These are phyloP conservation scores for Leishmania amazonensis DNA, from an alignment of 208 protist species.

Conservation along the genomic window DNA sequence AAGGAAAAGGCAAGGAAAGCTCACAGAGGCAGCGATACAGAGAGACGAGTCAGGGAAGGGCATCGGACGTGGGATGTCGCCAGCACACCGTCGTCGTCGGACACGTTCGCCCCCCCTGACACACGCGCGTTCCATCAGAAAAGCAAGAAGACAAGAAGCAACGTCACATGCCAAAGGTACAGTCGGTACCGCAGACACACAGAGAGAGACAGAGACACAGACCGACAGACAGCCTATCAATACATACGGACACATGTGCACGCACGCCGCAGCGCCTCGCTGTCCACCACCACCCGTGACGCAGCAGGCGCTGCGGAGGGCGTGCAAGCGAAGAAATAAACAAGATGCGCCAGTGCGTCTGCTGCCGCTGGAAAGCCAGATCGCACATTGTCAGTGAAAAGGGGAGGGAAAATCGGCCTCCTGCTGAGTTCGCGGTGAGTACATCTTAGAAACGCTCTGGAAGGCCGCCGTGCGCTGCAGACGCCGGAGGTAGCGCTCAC, in stretches of 20 bases:
- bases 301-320: not conserved
- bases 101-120: not conserved
- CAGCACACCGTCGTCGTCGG: not conserved
- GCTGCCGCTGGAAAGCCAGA: not conserved
- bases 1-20: not conserved
- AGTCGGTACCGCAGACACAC: not conserved
- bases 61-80: not conserved
- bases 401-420: conserved; percentile 39
- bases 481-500: conserved; percentile 45
- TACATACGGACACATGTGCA: conserved; percentile 9
- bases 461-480: conserved; percentile 52
- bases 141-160: conserved; percentile 14
- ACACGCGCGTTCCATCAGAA: not conserved
- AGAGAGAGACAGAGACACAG: not conserved
- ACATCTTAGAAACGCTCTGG: conserved; percentile 45
- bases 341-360: not conserved
- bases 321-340: not conserved
- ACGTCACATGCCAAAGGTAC: not conserved
- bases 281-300: not conserved
- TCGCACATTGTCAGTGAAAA: conserved; percentile 2
- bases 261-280: not conserved
- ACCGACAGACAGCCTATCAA: not conserved
- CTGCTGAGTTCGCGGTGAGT: conserved; percentile 34
- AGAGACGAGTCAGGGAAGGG: not conserved
- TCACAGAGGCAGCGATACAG: not conserved